Base-by-base conservation (phyloP, 2,329 filamentous ascomycete species). In the Trichoderma arundinaceum region DNA sequence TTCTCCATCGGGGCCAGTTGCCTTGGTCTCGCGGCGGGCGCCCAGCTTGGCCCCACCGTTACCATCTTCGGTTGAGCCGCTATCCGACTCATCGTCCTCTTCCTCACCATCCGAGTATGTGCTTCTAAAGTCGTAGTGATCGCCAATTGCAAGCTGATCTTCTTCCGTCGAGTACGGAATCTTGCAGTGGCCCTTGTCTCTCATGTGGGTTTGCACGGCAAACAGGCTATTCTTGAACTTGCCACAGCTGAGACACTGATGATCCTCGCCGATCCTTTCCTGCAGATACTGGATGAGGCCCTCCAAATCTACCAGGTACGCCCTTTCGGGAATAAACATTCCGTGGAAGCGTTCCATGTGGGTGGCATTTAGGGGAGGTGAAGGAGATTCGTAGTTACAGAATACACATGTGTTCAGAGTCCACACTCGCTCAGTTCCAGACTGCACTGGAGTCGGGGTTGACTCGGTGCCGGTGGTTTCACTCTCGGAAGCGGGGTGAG, bases 61-160 rank as follows among this genome's bases (percentile, higher is more conserved):
- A 44, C 81, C 79, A 33, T 80, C 80, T n/a, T 69, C 72, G 1
- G 67, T 60, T 1, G 67, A 64, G 28, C 79, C 82, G 57, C 84
- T 84, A 7, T 81, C 81, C 3, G 77, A 77, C 4, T 78, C 76
- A 19, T 87, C 86, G 22, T 87, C 86, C 4, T 77, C 77, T 3
- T 78, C 77, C 4, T 78, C 86, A 19, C 87, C 86, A 72, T 98
- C 95, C 0, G 93, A 95, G 77, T 99, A 99, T 1, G 95, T 97
- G 79, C 91, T 92, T 70, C 92, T 87, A 84, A 99, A 99, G 75
- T 99, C 95, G 78, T 99, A 99, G 77, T 92, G 97, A 70, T 98
- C 92, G 65, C 95, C 95, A 73, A 99, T 92, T 64, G 96, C 92
- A 35, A 98, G 85, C 80, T 97, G 92, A 74, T 98, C 93, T 41